Evolutionary conservation across 176 grass and related monocot species (phyloP).

Genomic region (Saccharum officinarum): DNA sequence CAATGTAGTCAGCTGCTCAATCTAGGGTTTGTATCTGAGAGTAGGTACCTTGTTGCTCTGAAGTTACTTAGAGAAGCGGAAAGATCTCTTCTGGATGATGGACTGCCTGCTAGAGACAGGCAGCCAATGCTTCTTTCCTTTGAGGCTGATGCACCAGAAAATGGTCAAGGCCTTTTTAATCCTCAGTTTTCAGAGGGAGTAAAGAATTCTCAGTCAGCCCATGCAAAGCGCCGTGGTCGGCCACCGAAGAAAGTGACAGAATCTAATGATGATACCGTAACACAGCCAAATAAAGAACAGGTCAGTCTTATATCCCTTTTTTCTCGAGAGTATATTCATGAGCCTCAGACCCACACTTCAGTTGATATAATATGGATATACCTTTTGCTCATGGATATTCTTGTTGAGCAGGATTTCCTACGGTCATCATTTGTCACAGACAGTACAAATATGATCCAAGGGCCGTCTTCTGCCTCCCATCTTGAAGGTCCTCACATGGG

Average conservation of each 20-base stretch:
- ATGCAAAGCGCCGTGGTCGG: slow-evolving; percentile 63
- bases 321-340: neutral
- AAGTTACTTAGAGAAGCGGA: slow-evolving; percentile 85
- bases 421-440: slow-evolving; percentile 63
- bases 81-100: slow-evolving; percentile 70
- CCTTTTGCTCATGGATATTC: slow-evolving; percentile 19
- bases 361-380: neutral
- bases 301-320: slow-evolving; percentile 28
- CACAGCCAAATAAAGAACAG: slow-evolving; percentile 79
- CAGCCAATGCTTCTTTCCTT: slow-evolving; percentile 75
- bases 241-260: slow-evolving; percentile 74
- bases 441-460: slow-evolving; percentile 57
- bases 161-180: slow-evolving; percentile 51
- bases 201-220: slow-evolving; percentile 54
- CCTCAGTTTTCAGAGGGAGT: slow-evolving; percentile 52
- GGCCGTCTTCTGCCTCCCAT: slow-evolving; percentile 45
- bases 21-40: slow-evolving; percentile 82
- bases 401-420: slow-evolving; percentile 73
- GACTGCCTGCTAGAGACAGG: slow-evolving; percentile 51
- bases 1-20: slow-evolving; percentile 60
- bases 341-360: slow-evolving; percentile 11
- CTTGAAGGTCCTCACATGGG: slow-evolving; percentile 62
- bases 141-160: slow-evolving; percentile 72
- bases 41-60: slow-evolving; percentile 79
- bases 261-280: slow-evolving; percentile 43